Conservation (phyloP, 1,284 basidiomycete genomes). For the Pseudozyma thailandica region DNA sequence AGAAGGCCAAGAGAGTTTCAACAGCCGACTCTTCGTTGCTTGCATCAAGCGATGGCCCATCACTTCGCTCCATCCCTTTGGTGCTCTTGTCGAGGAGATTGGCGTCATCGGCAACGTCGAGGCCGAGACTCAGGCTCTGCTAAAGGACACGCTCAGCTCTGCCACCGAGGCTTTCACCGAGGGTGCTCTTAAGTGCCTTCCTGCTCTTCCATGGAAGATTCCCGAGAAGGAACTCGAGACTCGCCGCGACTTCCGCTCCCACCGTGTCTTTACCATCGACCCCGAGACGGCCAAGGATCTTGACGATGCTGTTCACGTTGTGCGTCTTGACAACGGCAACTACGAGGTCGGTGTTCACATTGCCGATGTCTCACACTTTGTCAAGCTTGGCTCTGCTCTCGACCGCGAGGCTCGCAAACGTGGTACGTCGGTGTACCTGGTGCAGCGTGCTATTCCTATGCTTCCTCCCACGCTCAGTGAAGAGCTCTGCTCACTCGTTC, state of each 20-base stretch:
- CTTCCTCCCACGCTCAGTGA: conserved; percentile 89
- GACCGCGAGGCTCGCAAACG: conserved; percentile 97
- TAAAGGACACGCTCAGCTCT: conserved; percentile 89
- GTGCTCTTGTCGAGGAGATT: conserved; percentile 95
- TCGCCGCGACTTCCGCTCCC: conserved; percentile 85
- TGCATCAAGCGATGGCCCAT: conserved; percentile 91
- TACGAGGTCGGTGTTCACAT: conserved; percentile 93
- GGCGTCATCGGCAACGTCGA: conserved; percentile 98
- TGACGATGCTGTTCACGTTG: conserved; percentile 92
- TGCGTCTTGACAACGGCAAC: conserved; percentile 86
- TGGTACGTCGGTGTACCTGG: conserved; percentile 94
- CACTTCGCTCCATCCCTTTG: conserved; percentile 97
- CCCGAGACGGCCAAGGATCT: conserved; percentile 88
- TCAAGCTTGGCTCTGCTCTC: conserved; percentile 92
- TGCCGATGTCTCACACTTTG: conserved; percentile 92
- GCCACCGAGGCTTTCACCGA: conserved; percentile 67
- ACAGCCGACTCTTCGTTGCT: conserved; percentile 91
- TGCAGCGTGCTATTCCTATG: conserved; percentile 96
- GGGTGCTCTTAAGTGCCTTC: conserved; percentile 93
- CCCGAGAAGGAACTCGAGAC: conserved; percentile 88
- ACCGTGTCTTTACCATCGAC: conserved; percentile 93
- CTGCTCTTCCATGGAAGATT: conserved; percentile 92
- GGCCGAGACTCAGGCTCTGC: conserved; percentile 93
- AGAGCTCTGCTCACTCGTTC: conserved; percentile 88
- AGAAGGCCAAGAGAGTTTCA: conserved; percentile 80